Percentiles rank a stretch among this genome's conserved stretches.
Evolutionary conservation across 768 basidiomycete genomes (phyloP).

Genomic region (Mycena epipterygia): DNA sequence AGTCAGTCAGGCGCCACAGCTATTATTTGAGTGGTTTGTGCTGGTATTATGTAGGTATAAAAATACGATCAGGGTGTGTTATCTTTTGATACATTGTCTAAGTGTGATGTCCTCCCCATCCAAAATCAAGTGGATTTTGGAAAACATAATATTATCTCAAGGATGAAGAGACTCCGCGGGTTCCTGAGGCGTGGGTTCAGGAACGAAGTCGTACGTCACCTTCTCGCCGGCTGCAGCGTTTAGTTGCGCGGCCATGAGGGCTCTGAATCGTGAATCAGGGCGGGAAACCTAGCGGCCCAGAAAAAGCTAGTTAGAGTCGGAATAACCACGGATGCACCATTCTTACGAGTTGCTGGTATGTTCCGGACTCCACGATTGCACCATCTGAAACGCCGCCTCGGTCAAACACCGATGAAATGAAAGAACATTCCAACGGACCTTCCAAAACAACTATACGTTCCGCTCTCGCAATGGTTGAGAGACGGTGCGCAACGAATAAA

Average conservation of each 20-base stretch:
- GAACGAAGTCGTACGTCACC: conserved; percentile 26
- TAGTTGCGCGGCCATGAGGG: conserved; percentile 92
- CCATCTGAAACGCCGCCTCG: conserved; percentile 64
- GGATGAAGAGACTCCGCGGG: neutral
- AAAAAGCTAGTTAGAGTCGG: conserved; percentile 11
- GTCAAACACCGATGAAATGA: neutral
- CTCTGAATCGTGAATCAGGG: conserved; percentile 83
- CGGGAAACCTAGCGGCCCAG: conserved; percentile 65
- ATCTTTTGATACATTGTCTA: conserved; percentile 34
- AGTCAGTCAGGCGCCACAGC: neutral
- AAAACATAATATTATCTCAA: neutral
- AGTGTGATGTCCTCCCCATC: neutral
- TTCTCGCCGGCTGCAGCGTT: conserved; percentile 59
- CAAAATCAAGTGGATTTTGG: neutral
- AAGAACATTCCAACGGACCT: conserved; percentile 55
- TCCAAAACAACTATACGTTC: conserved; percentile 93
- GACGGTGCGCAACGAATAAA: conserved; percentile 88
- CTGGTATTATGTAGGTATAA: conserved; percentile 33
- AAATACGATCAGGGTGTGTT: conserved; percentile 23
- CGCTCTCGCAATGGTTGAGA: conserved; percentile 92
- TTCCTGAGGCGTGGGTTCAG: neutral
- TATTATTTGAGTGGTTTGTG: conserved; percentile 13
- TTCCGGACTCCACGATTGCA: conserved; percentile 84
- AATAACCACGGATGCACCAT: neutral
- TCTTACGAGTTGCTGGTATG: conserved; percentile 83